Base-by-base conservation (phyloP, 2,329 filamentous ascomycete species). In the Diplodia scrobiculata region DNA sequence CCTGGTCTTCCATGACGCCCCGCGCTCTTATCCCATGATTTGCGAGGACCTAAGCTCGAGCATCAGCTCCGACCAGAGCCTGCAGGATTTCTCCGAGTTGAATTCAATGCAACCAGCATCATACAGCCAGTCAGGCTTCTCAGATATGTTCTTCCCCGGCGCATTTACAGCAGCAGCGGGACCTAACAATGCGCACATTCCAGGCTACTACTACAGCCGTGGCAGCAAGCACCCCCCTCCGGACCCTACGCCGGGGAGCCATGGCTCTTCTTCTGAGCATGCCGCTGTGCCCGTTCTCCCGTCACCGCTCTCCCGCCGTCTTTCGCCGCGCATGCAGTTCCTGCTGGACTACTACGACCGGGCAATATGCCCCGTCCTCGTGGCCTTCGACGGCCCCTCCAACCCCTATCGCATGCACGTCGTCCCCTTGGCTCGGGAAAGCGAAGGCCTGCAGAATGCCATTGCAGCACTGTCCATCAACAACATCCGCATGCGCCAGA, bases 341-440 rank as follows among this genome's bases (percentile, higher is more conserved):
- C 89, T 97, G 74, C 89, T 97, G 81, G 90, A 96, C 75, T 97
- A 97, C 78, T 97, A 96, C 78, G 89, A 93, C 74, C 92, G 92
- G 77, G 91, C 91, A 73, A 93, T 98, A 80, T 95, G 92, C 70
- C 91, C 91, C 5, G 91, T 92, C 67, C 91, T 97, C 78, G 92
- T 97, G 60, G 91, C 92, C 70, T 92, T 97, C 76, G 94, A 98
- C 75, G 89, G 89, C 11, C 89, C 91, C 1, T 84, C 84, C 68
- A 97, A 97, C 76, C 94, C 94, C 0, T 97, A 94, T 75, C 85
- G 92, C 68, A 87, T 89, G 71, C 90, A 96, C 74, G 87, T 97
- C 65, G 83, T 97, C 67, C 87, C 87, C 65, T 83, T 97, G 60
- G 91, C 92, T 13, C 84, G 87, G 70, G 84, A 86, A 67, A 96